Base-by-base conservation (phyloP, 202 grass and related monocot species). In the Schoenoplectus tabernaemontani region DNA sequence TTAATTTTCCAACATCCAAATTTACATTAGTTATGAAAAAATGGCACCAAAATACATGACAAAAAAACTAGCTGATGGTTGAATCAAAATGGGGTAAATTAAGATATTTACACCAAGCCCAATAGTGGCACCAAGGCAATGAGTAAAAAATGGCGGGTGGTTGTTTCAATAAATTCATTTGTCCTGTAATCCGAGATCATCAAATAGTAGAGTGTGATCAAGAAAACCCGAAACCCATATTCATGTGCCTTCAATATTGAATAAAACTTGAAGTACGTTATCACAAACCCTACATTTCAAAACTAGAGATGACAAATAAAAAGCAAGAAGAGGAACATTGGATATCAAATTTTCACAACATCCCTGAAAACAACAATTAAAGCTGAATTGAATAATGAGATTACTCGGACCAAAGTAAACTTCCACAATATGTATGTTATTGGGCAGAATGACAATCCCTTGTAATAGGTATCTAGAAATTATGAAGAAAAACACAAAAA, bases 21-120 rank as follows among this genome's bases (percentile, higher is more conserved):
- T n/a, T n/a, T n/a, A n/a, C n/a, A n/a, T n/a, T n/a, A n/a, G n/a
- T n/a, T n/a, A n/a, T n/a, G n/a, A n/a, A n/a, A n/a, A n/a, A n/a
- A n/a, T n/a, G n/a, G n/a, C n/a, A n/a, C n/a, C n/a, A n/a, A n/a
- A n/a, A n/a, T n/a, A n/a, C n/a, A n/a, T n/a, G n/a, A n/a, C n/a
- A n/a, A n/a, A n/a, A n/a, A n/a, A n/a, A n/a, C n/a, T n/a, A n/a
- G n/a, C n/a, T n/a, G n/a, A n/a, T n/a, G n/a, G n/a, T n/a, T n/a
- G n/a, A n/a, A n/a, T n/a, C n/a, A n/a, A 99, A 51, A 96, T 99
- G 82, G 92, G 90, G 72, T 95, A 95, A 82, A 99, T 87, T 61
- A 88, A 89, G 60, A 99, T 85, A 77, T 99, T 99, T 78, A 99
- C 84, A 81, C 90, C 84, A 44, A 95, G 84, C 68, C 90, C 85